Evolutionary conservation across 1,284 basidiomycete species (phyloP).

Genomic region (Ustilago tritici): DNA sequence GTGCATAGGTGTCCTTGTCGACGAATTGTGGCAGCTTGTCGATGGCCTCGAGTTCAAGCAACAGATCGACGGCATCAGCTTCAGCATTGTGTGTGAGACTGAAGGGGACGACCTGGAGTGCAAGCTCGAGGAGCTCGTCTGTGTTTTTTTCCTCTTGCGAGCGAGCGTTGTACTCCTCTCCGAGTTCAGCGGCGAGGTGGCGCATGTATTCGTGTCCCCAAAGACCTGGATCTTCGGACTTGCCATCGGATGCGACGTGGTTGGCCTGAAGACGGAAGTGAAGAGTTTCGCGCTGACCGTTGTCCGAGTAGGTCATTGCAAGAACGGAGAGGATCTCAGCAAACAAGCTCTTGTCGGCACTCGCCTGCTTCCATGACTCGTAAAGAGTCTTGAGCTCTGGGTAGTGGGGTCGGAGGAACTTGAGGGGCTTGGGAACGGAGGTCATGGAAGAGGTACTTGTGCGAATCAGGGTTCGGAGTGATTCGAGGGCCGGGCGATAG

Average conservation of each 20-base stretch:
- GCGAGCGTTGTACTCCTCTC: slow-evolving; percentile 83
- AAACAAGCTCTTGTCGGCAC: slow-evolving; percentile 80
- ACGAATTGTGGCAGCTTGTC: slow-evolving; percentile 72
- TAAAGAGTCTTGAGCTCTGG: slow-evolving; percentile 76
- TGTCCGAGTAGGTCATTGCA: slow-evolving; percentile 99
- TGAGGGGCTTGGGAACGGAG: slow-evolving; percentile 98
- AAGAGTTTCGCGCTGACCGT: slow-evolving; percentile 91
- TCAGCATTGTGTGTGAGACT: slow-evolving; percentile 95
- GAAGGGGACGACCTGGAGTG: slow-evolving; percentile 89
- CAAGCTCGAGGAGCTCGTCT: slow-evolving; percentile 75
- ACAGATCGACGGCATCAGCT: slow-evolving; percentile 95
- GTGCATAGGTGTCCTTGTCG: slow-evolving; percentile 82
- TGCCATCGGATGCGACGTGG: slow-evolving; percentile 42
- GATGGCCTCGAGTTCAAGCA: slow-evolving; percentile 94
- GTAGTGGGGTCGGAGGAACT: slow-evolving; percentile 96
- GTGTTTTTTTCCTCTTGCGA: slow-evolving; percentile 51
- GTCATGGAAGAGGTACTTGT: slow-evolving; percentile 99
- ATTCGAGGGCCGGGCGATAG: slow-evolving; percentile 91
- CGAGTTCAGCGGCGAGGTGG: slow-evolving; percentile 94
- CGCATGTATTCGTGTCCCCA: slow-evolving; percentile 99
- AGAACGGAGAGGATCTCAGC: slow-evolving; percentile 99
- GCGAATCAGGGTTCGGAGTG: slow-evolving; percentile 89
- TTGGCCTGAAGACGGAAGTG: slow-evolving; percentile 62
- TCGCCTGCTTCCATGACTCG: slow-evolving; percentile 52
- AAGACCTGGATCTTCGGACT: slow-evolving; percentile 80